Percentiles rank a stretch among this genome's conserved stretches.
Evolutionary conservation across 148 eudicot species (phyloP).

Genomic region (Rhododendron griersonianum): DNA sequence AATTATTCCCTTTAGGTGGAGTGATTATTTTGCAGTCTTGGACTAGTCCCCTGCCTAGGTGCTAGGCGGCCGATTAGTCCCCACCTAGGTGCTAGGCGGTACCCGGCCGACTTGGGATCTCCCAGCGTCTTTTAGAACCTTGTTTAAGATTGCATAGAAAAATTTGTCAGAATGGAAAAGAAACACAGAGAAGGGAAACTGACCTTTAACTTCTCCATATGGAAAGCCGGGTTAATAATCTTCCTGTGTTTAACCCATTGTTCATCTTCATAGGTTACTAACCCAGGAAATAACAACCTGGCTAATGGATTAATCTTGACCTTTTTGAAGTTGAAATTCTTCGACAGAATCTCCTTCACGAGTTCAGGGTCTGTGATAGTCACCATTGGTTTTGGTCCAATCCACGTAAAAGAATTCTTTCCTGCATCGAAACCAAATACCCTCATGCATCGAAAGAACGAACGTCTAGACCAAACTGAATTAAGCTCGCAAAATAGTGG

Average conservation of each 20-base stretch:
- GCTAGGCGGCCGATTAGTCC: too few species aligned
- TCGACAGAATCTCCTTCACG: constrained; percentile 13
- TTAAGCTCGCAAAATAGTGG: neutral
- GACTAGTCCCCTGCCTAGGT: too few species aligned
- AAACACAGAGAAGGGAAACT: neutral
- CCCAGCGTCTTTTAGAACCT: too few species aligned
- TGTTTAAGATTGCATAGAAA: neutral
- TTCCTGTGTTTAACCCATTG: constrained; percentile 27
- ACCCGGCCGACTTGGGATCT: too few species aligned
- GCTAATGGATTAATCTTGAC: constrained; percentile 5
- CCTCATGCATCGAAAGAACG: neutral
- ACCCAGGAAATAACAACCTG: constrained; percentile 12
- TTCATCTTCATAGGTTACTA: constrained; percentile 16
- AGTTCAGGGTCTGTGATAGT: constrained; percentile 16
- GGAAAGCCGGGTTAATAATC: constrained; percentile 30
- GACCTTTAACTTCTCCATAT: constrained; percentile 27
- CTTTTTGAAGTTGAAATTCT: constrained; percentile 11
- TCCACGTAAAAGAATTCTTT: constrained; percentile 11
- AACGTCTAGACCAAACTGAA: neutral
- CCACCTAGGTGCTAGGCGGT: too few species aligned
- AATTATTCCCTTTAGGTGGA: neutral
- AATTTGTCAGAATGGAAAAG: neutral
- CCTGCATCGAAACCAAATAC: constrained; percentile 8
- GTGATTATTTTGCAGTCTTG: too few species aligned
- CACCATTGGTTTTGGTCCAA: constrained; percentile 24